A percentile compares a stretch with the other conserved stretches of the same genome.
These are phyloP conservation scores for Amaranthus palmeri DNA, from an alignment of 148 eudicot genomes.

Conservation along the genomic window DNA sequence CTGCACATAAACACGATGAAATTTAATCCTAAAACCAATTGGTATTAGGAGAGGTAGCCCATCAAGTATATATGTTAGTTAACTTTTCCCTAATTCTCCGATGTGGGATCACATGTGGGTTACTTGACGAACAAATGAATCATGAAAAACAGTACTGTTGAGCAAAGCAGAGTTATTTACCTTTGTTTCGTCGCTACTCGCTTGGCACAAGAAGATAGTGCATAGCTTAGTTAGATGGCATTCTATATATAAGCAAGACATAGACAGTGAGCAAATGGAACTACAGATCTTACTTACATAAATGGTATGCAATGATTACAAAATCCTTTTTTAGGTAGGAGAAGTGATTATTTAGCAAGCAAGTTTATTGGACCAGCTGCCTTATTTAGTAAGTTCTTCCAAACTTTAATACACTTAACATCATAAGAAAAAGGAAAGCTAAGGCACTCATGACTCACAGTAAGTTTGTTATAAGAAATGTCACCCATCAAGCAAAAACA, in stretches of 20 bases:
- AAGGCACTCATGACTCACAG: slow-evolving; percentile 13
- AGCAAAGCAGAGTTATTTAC: slow-evolving; percentile 10
- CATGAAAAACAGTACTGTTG: background rate
- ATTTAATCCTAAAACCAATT: no score
- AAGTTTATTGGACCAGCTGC: slow-evolving; percentile 8
- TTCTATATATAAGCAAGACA: slow-evolving; percentile 18
- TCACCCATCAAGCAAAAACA: background rate
- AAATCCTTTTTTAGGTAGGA: slow-evolving; percentile 17
- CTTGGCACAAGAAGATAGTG: slow-evolving; percentile 8
- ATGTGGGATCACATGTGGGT: no score
- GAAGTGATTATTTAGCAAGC: slow-evolving; percentile 15
- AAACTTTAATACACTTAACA: background rate
- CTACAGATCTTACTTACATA: slow-evolving; percentile 5
- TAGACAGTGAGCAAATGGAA: background rate
- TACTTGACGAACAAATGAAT: background rate
- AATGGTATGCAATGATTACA: slow-evolving; percentile 16
- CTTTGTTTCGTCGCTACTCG: slow-evolving; percentile 1
- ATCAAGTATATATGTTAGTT: no score
- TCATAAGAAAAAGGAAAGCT: background rate
- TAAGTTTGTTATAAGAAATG: background rate
- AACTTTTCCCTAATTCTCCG: no score
- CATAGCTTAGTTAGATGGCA: background rate
- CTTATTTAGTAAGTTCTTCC: slow-evolving; percentile 9
- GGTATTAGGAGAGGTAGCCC: no score
- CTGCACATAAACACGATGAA: no score